These are phyloP conservation scores for Bathelium albidoporum DNA, from an alignment of 495 filamentous ascomycete species.

Conservation along the genomic window DNA sequence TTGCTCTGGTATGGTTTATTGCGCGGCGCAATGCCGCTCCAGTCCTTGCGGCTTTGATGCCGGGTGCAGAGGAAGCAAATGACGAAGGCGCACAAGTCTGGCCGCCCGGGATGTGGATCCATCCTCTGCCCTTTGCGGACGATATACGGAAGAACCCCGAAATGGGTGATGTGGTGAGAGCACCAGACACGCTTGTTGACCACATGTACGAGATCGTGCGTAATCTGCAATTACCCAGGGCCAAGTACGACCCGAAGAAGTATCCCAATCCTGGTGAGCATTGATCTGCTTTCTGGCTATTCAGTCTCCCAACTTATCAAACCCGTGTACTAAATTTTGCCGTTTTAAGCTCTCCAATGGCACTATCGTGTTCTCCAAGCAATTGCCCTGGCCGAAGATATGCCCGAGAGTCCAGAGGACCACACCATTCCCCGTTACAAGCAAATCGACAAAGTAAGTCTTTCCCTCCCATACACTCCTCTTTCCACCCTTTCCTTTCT, in stretches of 20 bases:
- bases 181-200: slow-evolving; percentile 64
- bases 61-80: slow-evolving; percentile 56
- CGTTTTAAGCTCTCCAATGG: slow-evolving; percentile 91
- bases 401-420: slow-evolving; percentile 71
- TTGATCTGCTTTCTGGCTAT: not conserved
- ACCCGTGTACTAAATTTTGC: too few relatives aligned
- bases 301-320: too few relatives aligned
- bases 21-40: slow-evolving; percentile 69
- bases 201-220: slow-evolving; percentile 70
- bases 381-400: slow-evolving; percentile 82
- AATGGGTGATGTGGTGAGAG: slow-evolving; percentile 38
- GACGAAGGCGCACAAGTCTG: slow-evolving; percentile 56
- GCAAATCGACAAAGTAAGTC: slow-evolving; percentile 65
- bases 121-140: slow-evolving; percentile 81
- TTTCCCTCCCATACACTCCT: not conserved
- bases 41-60: slow-evolving; percentile 66
- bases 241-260: slow-evolving; percentile 65
- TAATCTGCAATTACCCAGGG: slow-evolving; percentile 84
- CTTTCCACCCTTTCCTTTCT: not conserved
- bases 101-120: slow-evolving; percentile 82
- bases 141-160: slow-evolving; percentile 73
- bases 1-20: slow-evolving; percentile 84
- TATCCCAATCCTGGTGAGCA: slow-evolving; percentile 57
- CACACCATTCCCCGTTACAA: slow-evolving; percentile 73
- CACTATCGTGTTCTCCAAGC: slow-evolving; percentile 93